These are phyloP conservation scores for Torulaspora indica DNA, from an alignment of 805 yeast genomes.

Conservation along the genomic window DNA sequence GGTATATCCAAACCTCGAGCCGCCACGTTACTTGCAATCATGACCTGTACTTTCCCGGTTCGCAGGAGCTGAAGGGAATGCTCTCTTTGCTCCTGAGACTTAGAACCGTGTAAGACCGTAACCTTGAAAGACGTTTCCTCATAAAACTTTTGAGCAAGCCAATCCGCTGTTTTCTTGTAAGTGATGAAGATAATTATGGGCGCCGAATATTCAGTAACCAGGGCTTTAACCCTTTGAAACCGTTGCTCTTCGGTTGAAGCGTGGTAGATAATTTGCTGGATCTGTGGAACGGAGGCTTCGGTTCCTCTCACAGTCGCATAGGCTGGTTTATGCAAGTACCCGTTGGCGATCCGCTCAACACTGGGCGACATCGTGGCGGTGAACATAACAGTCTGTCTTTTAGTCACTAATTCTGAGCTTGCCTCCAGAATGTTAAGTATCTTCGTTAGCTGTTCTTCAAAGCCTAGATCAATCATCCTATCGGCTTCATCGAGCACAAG, in stretches of 20 bases:
- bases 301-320: slow-evolving; percentile 63
- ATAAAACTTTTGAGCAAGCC: slow-evolving; percentile 48
- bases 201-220: slow-evolving; percentile 37
- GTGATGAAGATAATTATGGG: slow-evolving; percentile 81
- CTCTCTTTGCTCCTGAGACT: slow-evolving; percentile 81
- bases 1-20: slow-evolving; percentile 95
- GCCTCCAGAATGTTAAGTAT: slow-evolving; percentile 43
- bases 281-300: slow-evolving; percentile 52
- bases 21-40: slow-evolving; percentile 93
- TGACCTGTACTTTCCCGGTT: slow-evolving; percentile 49
- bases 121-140: slow-evolving; percentile 44
- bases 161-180: slow-evolving; percentile 67
- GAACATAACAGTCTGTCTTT: slow-evolving; percentile 77
- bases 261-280: slow-evolving; percentile 63
- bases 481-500: slow-evolving; percentile 92
- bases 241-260: slow-evolving; percentile 43
- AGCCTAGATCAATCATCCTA: slow-evolving; percentile 92
- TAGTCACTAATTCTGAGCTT: slow-evolving; percentile 42
- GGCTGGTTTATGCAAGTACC: slow-evolving; percentile 58
- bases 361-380: slow-evolving; percentile 87
- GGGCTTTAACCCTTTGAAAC: slow-evolving; percentile 32
- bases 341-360: slow-evolving; percentile 61
- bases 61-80: slow-evolving; percentile 60
- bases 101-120: slow-evolving; percentile 78
- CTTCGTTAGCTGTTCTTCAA: slow-evolving; percentile 69